Conservation (phyloP, 805 yeast genomes). For the Priceomyces carsonii region DNA sequence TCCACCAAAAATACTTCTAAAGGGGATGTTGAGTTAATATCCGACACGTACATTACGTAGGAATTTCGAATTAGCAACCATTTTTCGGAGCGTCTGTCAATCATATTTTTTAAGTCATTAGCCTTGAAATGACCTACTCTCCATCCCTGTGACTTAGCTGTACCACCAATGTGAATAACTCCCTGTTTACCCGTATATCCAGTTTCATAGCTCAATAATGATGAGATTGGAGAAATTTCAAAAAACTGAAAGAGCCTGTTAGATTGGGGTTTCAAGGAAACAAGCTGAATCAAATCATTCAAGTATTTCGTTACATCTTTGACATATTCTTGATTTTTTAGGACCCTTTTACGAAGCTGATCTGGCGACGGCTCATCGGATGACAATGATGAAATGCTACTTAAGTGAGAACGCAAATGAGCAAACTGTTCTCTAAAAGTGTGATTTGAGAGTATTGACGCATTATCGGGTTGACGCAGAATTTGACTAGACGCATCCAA, state of each 20-base stretch:
- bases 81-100: conserved; percentile 84
- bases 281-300: conserved; percentile 54
- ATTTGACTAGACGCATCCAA: conserved; percentile 1
- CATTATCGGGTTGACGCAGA: conserved; percentile 6
- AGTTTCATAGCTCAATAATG: conserved; percentile 77
- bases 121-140: conserved; percentile 85
- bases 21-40: conserved; percentile 82
- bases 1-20: conserved; percentile 93
- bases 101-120: conserved; percentile 81
- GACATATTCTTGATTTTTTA: conserved; percentile 39
- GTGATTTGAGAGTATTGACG: conserved; percentile 13
- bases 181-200: conserved; percentile 91
- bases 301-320: conserved; percentile 66
- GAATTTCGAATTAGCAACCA: conserved; percentile 90
- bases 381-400: conserved; percentile 22
- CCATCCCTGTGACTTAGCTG: conserved; percentile 93
- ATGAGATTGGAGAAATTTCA: conserved; percentile 86
- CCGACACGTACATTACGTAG: conserved; percentile 82
- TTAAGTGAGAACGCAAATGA: conserved; percentile 30
- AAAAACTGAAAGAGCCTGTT: conserved; percentile 82
- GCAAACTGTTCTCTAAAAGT: conserved; percentile 27
- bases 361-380: conserved; percentile 31
- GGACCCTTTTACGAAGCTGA: conserved; percentile 20
- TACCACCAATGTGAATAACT: conserved; percentile 70
- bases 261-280: conserved; percentile 76